Conservation (phyloP, 2,329 filamentous ascomycete species). For the Scytalidium sp. region DNA sequence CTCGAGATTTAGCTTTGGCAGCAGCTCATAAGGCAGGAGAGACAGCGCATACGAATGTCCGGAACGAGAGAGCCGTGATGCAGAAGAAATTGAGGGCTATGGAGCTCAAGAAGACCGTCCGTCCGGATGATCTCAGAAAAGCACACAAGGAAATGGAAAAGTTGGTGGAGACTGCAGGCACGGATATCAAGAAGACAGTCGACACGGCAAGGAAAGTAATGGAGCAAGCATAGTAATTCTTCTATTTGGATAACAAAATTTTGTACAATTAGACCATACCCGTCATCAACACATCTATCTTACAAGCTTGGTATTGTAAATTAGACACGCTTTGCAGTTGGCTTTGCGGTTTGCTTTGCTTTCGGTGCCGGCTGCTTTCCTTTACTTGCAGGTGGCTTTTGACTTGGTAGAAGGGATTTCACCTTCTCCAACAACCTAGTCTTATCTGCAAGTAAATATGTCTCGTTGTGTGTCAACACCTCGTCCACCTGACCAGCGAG, state of each 20-base stretch:
- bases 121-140: conserved; percentile 35
- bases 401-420: conserved; percentile 18
- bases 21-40: conserved; percentile 29
- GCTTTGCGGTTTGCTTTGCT: conserved; percentile 1
- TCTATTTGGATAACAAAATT: conserved; percentile 3
- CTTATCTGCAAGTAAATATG: conserved; percentile 24
- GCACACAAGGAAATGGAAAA: conserved; percentile 36
- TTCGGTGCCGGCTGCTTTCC: neutral
- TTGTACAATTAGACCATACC: conserved; percentile 16
- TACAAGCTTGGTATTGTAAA: conserved; percentile 3
- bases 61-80: conserved; percentile 28
- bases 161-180: conserved; percentile 29
- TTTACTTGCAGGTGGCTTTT: conserved; percentile 1
- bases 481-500: conserved; percentile 18
- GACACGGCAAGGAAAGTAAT: conserved; percentile 32
- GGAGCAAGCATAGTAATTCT: conserved; percentile 22
- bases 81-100: conserved; percentile 33
- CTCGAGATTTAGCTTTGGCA: conserved; percentile 34
- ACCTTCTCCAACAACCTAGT: conserved; percentile 25
- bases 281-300: conserved; percentile 7
- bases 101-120: conserved; percentile 28
- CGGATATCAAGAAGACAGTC: conserved; percentile 32
- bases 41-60: conserved; percentile 23
- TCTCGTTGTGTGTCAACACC: conserved; percentile 25
- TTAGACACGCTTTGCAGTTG: neutral